phyloP scores from a whole-genome alignment of 305 asterid genomes.

The Withania somnifera region DNA sequence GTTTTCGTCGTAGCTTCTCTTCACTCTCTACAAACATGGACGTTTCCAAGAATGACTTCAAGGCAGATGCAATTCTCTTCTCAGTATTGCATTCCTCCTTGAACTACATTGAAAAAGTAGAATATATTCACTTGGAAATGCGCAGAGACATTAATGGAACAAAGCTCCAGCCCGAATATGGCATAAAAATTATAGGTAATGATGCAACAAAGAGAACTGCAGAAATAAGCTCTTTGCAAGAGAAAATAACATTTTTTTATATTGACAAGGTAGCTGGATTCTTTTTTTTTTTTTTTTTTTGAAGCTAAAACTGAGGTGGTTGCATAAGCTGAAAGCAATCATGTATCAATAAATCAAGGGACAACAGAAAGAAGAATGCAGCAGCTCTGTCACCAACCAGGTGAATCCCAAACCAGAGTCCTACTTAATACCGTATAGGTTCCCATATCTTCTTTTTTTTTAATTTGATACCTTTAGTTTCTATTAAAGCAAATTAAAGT shows the following conservation, averaged over 20 bases:
- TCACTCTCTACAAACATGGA: conserved; percentile 62
- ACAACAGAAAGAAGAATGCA: neutral
- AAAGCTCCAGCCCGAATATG: neutral
- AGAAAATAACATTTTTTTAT: neutral
- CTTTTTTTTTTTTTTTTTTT: neutral
- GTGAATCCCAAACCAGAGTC: neutral
- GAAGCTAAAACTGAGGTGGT: neutral
- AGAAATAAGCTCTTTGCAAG: neutral
- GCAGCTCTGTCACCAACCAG: neutral
- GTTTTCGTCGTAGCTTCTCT: conserved; percentile 48
- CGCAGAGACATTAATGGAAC: neutral
- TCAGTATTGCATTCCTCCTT: conserved; percentile 86
- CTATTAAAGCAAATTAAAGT: neutral
- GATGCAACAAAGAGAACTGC: conserved; percentile 1
- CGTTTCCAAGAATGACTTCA: conserved; percentile 52
- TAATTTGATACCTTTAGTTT: neutral
- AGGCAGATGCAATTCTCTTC: conserved; percentile 64
- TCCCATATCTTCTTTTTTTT: neutral
- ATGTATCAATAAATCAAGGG: neutral
- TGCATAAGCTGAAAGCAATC: neutral
- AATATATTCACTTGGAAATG: neutral
- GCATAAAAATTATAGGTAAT: neutral
- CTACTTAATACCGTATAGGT: neutral
- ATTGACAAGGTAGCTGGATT: neutral
- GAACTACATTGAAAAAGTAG: conserved; percentile 42